phyloP scores from a whole-genome alignment of 345 rosid species.

The Atalantia buxifolia region DNA sequence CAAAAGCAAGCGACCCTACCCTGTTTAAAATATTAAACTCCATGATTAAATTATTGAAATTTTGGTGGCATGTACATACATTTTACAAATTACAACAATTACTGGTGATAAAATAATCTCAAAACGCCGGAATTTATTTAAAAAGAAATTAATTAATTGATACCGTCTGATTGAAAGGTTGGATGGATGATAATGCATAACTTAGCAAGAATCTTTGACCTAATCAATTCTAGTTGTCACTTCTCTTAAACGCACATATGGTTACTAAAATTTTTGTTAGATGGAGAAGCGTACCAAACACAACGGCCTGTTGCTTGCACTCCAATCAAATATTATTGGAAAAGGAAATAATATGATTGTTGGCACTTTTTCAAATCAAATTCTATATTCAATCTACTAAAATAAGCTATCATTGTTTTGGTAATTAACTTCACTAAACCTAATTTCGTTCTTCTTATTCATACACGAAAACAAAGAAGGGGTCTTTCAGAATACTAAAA shows the following conservation, averaged over 20 bases:
- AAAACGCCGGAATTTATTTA: background rate
- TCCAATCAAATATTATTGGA: background rate
- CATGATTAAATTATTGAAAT: too few species aligned
- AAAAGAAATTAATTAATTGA: too few species aligned
- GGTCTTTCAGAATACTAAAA: background rate
- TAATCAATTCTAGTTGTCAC: background rate
- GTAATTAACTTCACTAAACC: background rate
- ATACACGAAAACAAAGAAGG: background rate
- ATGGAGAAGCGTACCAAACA: slow-evolving; percentile 8
- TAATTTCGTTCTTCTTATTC: too few species aligned
- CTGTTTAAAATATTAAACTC: background rate
- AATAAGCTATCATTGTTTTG: background rate
- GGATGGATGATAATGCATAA: background rate
- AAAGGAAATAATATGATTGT: background rate
- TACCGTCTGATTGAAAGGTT: background rate
- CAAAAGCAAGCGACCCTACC: background rate
- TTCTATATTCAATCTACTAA: background rate
- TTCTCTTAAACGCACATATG: background rate
- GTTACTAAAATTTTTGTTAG: background rate
- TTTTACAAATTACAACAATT: too few species aligned
- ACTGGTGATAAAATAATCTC: background rate
- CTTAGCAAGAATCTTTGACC: background rate
- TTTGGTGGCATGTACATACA: background rate
- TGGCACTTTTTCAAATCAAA: background rate
- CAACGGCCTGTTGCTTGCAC: background rate